These are phyloP conservation scores for Aureobasidium sp. DNA, from an alignment of 2,329 filamentous ascomycete genomes.

Conservation along the genomic window DNA sequence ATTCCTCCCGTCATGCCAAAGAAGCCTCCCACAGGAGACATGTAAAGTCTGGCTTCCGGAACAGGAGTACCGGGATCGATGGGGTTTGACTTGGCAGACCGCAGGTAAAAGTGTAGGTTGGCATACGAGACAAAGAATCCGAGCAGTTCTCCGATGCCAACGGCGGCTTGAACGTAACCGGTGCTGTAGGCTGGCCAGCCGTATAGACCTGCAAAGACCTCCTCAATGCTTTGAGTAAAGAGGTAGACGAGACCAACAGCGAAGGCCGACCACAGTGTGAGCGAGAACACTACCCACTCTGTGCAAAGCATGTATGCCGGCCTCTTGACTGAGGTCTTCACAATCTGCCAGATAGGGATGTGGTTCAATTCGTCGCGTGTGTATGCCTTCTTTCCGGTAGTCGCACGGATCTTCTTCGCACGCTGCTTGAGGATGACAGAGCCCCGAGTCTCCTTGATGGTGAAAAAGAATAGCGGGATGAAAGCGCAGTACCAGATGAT, in stretches of 20 bases:
- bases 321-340: constrained; percentile 26
- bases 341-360: constrained; percentile 23
- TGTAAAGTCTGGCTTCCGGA: constrained; percentile 39
- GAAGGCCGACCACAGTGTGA: constrained; percentile 42
- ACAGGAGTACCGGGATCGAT: constrained; percentile 29
- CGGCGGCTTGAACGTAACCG: constrained; percentile 37
- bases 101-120: constrained; percentile 30
- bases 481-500: constrained; percentile 37
- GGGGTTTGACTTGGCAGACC: constrained; percentile 30
- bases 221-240: constrained; percentile 40
- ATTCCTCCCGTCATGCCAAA: constrained; percentile 40
- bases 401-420: constrained; percentile 27
- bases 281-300: constrained; percentile 41
- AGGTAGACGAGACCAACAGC: constrained; percentile 40
- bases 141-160: constrained; percentile 38
- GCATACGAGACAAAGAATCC: constrained; percentile 24
- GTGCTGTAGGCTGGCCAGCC: constrained; percentile 33
- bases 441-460: constrained; percentile 39
- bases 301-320: constrained; percentile 37
- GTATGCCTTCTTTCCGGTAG: constrained; percentile 22
- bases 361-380: constrained; percentile 28
- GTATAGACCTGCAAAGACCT: constrained; percentile 34
- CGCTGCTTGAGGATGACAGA: constrained; percentile 37
- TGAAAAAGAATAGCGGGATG: constrained; percentile 31
- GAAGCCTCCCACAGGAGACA: constrained; percentile 36